phyloP scores from a whole-genome alignment of 495 filamentous ascomycete genomes.

The Beverwykella pulmonaria region DNA sequence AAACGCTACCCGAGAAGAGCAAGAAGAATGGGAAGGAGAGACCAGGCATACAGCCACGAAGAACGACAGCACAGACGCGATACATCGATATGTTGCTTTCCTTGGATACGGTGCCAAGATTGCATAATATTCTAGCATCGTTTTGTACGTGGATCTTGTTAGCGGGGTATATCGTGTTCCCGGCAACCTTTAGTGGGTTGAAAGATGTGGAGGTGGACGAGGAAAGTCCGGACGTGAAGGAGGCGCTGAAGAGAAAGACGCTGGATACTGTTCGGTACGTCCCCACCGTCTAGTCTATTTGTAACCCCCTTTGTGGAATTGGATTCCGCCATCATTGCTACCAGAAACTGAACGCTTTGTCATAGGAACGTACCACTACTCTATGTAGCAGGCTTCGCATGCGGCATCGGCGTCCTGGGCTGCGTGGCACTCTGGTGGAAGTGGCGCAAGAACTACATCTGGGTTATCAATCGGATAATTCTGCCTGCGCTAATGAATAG shows the following conservation, averaged over 20 bases:
- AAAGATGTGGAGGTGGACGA: slow-evolving; percentile 48
- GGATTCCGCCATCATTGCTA: too few relatives aligned
- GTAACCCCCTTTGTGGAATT: too few relatives aligned
- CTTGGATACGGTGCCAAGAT: slow-evolving; percentile 37
- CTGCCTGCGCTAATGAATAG: slow-evolving; percentile 48
- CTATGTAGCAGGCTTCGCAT: slow-evolving; percentile 21
- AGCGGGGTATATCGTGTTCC: slow-evolving; percentile 47
- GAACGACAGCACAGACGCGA: slow-evolving; percentile 28
- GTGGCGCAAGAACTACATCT: slow-evolving; percentile 50
- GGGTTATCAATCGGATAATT: slow-evolving; percentile 52
- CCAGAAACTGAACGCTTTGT: too few relatives aligned
- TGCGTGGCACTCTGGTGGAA: slow-evolving; percentile 35
- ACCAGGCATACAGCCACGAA: slow-evolving; percentile 11
- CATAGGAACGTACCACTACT: slow-evolving; percentile 18
- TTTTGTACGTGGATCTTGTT: slow-evolving; percentile 45
- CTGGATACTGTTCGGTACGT: slow-evolving; percentile 13
- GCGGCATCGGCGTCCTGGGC: slow-evolving; percentile 15
- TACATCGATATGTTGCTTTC: slow-evolving; percentile 45
- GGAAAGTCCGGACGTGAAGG: slow-evolving; percentile 40
- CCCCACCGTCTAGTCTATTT: too few relatives aligned
- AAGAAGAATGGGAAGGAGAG: background rate
- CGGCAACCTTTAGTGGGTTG: slow-evolving; percentile 46
- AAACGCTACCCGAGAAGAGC: background rate
- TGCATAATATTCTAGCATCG: slow-evolving; percentile 44
- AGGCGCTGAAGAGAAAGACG: slow-evolving; percentile 38